Evolutionary conservation across 805 yeast genomes (phyloP).

Genomic region (Tetrapisispora taiwanensis): DNA sequence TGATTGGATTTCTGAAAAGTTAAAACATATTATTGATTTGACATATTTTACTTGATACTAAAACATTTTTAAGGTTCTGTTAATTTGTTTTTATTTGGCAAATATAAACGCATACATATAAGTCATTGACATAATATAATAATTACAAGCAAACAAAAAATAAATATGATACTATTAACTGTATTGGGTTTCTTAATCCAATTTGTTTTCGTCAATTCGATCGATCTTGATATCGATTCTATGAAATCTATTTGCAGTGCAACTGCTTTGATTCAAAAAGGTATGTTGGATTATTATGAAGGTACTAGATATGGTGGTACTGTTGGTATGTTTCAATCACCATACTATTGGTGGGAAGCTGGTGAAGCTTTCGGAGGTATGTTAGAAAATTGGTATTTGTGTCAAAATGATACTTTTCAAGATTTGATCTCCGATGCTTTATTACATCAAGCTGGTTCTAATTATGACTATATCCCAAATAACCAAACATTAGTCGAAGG

Average conservation of each 20-base stretch:
- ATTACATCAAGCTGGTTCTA: constrained; percentile 32
- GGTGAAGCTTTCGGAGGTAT: constrained; percentile 66
- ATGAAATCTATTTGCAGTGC: constrained; percentile 45
- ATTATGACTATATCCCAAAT: constrained; percentile 48
- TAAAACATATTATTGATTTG: no score
- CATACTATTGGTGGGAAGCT: constrained; percentile 86
- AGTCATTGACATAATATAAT: no score
- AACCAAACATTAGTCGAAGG: constrained; percentile 62
- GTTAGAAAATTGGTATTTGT: constrained; percentile 63
- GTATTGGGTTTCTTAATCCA: background rate
- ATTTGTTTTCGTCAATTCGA: constrained; percentile 7
- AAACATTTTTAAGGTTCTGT: no score
- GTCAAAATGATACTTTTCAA: constrained; percentile 57
- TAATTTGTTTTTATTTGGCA: no score
- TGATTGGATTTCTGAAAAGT: no score
- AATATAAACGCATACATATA: no score
- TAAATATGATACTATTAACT: background rate
- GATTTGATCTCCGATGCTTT: constrained; percentile 46
- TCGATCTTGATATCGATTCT: constrained; percentile 33
- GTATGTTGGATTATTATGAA: constrained; percentile 58
- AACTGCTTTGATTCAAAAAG: constrained; percentile 46
- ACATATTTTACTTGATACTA: no score
- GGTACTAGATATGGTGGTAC: constrained; percentile 54
- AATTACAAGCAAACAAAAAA: background rate
- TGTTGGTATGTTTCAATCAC: constrained; percentile 57